Base-by-base conservation (phyloP, 371 early-diverging fungal species). In the Gilbertella persicaria region DNA sequence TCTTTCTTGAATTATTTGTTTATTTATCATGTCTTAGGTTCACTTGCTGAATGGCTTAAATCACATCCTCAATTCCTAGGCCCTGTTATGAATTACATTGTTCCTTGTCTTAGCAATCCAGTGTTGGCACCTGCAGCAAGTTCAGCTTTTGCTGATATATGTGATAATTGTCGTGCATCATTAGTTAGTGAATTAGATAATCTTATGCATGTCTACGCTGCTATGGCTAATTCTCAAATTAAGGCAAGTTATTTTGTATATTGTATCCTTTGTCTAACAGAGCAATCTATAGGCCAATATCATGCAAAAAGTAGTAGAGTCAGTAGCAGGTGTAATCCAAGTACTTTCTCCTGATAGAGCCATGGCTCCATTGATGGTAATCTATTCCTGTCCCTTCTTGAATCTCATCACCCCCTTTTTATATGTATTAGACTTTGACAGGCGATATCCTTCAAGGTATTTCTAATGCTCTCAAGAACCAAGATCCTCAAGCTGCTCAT, bases 1-100 rank as follows among this genome's bases (percentile, higher is more conserved):
- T 12, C 24, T 38, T 38, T 6, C 10, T 38, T 16, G 19, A 41
- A 41, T 8, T 17, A 19, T 9, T 23, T 9, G 20, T 39, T 25
- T 21, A 37, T 17, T 6, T 25, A 6, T 42, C 6, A 49, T 25
- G 3, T n/a, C 41, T 17, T 70, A 71, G 88, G 90, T 8, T 80
- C 89, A 4, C 80, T 88, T 35, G 75, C 87, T 8, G 89, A 88
- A 43, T 92, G 90, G 90, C 72, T 88, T 41, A 82, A 86, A 36
- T 30, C 50, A 12, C 86, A 89, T 58, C 81, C 90, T 0, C 73
- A 77, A 29, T 84, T 72, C 49, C 58, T 92, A 5, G 58, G 81
- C 1, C 58, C 77, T 0, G 82, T 80, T 4, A 73, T 89, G 55
- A 84, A 86, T 24, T 86, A 82, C 56, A 81, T 90, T 47, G 81